These are phyloP conservation scores for Xylariaceae sp. DNA, from an alignment of 2,329 filamentous ascomycete species.

Conservation along the genomic window DNA sequence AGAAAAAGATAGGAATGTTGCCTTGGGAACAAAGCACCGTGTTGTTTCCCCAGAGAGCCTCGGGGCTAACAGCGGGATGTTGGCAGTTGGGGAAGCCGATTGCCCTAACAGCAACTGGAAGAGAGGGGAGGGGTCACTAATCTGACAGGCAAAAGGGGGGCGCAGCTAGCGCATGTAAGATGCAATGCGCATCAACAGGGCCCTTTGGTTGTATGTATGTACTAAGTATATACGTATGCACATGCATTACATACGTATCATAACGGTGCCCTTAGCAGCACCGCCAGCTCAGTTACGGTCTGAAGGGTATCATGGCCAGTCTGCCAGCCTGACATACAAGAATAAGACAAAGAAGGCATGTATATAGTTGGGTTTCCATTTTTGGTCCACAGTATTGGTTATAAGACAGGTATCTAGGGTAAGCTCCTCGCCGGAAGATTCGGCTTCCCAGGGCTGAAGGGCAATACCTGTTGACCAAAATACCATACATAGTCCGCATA, in stretches of 20 bases:
- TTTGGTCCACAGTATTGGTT: conserved; percentile 5
- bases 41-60: background rate
- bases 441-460: conserved; percentile 15
- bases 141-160: conserved; percentile 23
- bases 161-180: conserved; percentile 21
- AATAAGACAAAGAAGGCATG: no score
- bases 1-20: no score
- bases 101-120: background rate
- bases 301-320: conserved; percentile 19
- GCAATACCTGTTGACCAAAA: conserved; percentile 8
- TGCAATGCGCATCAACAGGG: conserved; percentile 6
- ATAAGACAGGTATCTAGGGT: conserved; percentile 15
- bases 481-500: no score
- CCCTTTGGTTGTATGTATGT: no score
- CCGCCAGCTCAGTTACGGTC: conserved; percentile 13
- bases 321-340: no score
- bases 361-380: conserved; percentile 19
- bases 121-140: conserved; percentile 8
- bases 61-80: conserved; percentile 18
- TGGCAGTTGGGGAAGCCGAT: background rate
- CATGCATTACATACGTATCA: background rate
- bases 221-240: no score
- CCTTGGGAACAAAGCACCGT: background rate
- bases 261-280: conserved; percentile 7
- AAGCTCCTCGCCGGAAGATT: conserved; percentile 19